These are phyloP conservation scores for Leccinum fuscescens DNA, from an alignment of 1,284 basidiomycete species.

Conservation along the genomic window DNA sequence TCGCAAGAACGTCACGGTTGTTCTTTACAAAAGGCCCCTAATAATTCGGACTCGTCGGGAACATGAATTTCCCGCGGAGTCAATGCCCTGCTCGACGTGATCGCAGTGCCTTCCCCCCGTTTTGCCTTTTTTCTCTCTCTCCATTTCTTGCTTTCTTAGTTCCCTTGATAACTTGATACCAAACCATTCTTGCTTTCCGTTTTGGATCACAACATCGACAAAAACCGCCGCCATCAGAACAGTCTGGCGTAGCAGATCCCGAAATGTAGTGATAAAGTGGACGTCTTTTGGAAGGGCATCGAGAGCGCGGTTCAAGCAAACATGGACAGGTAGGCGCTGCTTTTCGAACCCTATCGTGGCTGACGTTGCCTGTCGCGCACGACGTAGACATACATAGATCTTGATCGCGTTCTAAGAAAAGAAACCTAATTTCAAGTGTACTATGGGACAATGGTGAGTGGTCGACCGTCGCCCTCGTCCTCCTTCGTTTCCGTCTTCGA, in stretches of 20 bases:
- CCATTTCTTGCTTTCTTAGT: neutral
- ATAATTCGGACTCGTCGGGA: too few relatives aligned
- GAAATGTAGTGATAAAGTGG: constrained; percentile 71
- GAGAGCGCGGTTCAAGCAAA: constrained; percentile 59
- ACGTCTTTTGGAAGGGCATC: constrained; percentile 70
- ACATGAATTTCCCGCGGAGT: too few relatives aligned
- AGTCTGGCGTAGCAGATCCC: constrained; percentile 74
- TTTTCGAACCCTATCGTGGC: neutral
- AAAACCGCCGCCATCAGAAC: neutral
- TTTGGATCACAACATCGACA: constrained; percentile 1
- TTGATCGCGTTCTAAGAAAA: constrained; percentile 72
- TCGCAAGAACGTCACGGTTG: too few relatives aligned
- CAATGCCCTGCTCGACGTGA: too few relatives aligned
- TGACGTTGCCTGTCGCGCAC: neutral
- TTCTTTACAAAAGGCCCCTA: too few relatives aligned
- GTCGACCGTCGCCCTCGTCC: neutral
- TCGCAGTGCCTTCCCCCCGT: neutral
- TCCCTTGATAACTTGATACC: neutral
- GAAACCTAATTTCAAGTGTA: constrained; percentile 65
- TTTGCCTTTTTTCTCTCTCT: neutral
- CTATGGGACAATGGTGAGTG: constrained; percentile 76
- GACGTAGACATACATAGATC: constrained; percentile 39
- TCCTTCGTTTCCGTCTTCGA: constrained; percentile 2
- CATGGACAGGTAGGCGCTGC: constrained; percentile 58
- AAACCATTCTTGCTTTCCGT: neutral